Evolutionary conservation across 441 rosid genomes (phyloP), one percentile per base, ranked within the genome.

Genomic region (Erodium texanum): DNA sequence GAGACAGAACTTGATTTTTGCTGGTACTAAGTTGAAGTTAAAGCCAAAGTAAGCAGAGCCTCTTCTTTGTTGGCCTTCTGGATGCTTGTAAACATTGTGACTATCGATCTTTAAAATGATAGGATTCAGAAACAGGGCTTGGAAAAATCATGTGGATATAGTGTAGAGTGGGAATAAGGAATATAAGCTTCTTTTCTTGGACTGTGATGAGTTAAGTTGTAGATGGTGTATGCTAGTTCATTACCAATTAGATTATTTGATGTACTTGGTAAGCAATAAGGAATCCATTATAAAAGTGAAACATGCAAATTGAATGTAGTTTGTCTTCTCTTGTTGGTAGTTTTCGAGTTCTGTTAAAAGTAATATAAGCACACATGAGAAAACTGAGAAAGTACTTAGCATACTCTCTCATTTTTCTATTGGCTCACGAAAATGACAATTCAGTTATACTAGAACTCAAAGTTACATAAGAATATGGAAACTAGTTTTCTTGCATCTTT

Each of bases 1-100:
- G 77, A 75, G 71, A 58, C 76, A 75, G 77, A 68, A 43, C 23
- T 70, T 86, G 27, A 79, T 70, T 59, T 86, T 74, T 73, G 75
- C 77, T 56, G 84, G 84, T 38, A 82, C 81, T 50, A 54, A 75
- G 58, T 71, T 84, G 77, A 73, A 70, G 43, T 66, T 86, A 59
- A 71, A 69, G 64, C 71, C 83, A 69, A 85, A 80, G 86, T 82
- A 68, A 85, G 79, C 62, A 27, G 12, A 45, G 67, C 48, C 67
- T 29, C 59, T 52, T 52, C 59, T 52, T 52, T 23, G 0, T 16
- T 52, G 22, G 59, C 19, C 18, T 18, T 52, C 16, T 52, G 59
- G 22, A 16, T 52, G 59, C 59, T 18, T 52, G 8, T 52, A 9
- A 52, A 52, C 59, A 52, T 52, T 52, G 23, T 52, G 14, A 52